These are phyloP conservation scores for Pleurotus citrinopileatus DNA, from an alignment of 768 basidiomycete species.

Conservation along the genomic window DNA sequence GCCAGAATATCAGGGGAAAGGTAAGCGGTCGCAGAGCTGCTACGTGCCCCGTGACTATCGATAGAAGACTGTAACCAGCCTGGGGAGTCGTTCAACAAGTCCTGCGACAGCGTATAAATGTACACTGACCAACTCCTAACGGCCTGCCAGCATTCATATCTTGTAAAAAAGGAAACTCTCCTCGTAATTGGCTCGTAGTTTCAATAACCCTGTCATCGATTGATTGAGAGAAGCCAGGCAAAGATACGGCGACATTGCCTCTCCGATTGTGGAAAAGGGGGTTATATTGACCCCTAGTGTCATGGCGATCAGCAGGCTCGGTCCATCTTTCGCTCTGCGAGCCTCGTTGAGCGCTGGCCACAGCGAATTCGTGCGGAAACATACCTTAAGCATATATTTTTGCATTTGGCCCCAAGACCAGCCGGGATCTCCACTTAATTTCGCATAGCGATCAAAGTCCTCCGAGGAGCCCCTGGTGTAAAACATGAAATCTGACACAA, in stretches of 20 bases:
- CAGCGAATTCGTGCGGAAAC: neutral
- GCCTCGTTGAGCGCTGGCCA: too few species aligned
- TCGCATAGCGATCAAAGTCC: slow-evolving; percentile 15
- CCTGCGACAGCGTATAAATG: neutral
- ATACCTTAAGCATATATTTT: slow-evolving; percentile 25
- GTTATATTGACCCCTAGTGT: slow-evolving; percentile 33
- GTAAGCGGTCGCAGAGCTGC: slow-evolving; percentile 31
- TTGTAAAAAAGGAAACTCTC: slow-evolving; percentile 25
- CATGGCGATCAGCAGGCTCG: slow-evolving; percentile 33
- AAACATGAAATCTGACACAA: slow-evolving; percentile 15
- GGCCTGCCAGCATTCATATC: slow-evolving; percentile 28
- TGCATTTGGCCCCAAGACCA: slow-evolving; percentile 33
- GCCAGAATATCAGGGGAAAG: slow-evolving; percentile 19
- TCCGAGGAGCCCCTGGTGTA: slow-evolving; percentile 16
- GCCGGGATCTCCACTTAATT: slow-evolving; percentile 14
- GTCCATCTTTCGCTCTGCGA: slow-evolving; percentile 36
- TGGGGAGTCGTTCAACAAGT: neutral
- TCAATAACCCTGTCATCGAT: slow-evolving; percentile 29
- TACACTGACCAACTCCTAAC: slow-evolving; percentile 24
- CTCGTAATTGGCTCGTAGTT: slow-evolving; percentile 24
- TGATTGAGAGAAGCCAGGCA: slow-evolving; percentile 27
- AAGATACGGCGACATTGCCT: slow-evolving; percentile 29
- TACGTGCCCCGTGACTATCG: slow-evolving; percentile 20
- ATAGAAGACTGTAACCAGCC: slow-evolving; percentile 26
- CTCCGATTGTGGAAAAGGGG: slow-evolving; percentile 32